These are phyloP conservation scores for Margaritispora aquatica DNA, from an alignment of 495 filamentous ascomycete genomes.

Conservation along the genomic window DNA sequence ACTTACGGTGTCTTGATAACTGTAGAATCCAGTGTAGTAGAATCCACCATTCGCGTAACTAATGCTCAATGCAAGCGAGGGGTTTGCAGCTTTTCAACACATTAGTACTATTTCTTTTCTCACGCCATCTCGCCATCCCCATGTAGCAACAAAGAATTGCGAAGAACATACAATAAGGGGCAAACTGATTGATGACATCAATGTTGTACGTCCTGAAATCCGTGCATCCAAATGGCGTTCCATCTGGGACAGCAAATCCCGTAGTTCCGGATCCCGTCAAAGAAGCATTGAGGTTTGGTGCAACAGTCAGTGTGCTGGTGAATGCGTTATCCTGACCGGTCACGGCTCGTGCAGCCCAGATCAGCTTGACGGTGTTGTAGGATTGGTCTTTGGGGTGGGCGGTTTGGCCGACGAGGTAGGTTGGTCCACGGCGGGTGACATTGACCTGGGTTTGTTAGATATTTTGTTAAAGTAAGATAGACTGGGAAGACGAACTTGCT, in stretches of 20 bases:
- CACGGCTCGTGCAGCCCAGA: constrained; percentile 29
- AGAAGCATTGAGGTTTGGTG: constrained; percentile 49
- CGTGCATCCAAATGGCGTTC: constrained; percentile 49
- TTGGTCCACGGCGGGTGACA: constrained; percentile 48
- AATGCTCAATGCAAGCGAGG: constrained; percentile 47
- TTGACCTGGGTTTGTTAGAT: constrained; percentile 28
- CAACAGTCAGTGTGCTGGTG: constrained; percentile 47
- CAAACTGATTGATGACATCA: constrained; percentile 51
- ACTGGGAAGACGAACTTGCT: constrained; percentile 47
- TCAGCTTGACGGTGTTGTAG: constrained; percentile 42
- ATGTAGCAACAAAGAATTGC: too few relatives aligned
- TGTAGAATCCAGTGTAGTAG: constrained; percentile 51
- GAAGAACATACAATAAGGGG: constrained; percentile 35
- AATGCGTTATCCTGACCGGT: constrained; percentile 46
- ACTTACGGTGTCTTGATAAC: constrained; percentile 42
- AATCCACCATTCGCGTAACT: constrained; percentile 53
- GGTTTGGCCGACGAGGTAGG: constrained; percentile 50
- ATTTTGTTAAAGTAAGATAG: neutral
- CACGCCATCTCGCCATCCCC: too few relatives aligned
- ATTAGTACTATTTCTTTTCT: neutral
- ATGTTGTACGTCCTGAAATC: constrained; percentile 56
- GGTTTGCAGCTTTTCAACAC: constrained; percentile 27
- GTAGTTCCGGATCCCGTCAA: constrained; percentile 50
- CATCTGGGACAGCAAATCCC: constrained; percentile 47
- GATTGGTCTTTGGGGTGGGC: constrained; percentile 28